A percentile compares a stretch with the other conserved stretches of the same genome.
Evolutionary conservation across 495 filamentous ascomycete genomes (phyloP).

Genomic region (Pseudoneurospora amorphoporcata): DNA sequence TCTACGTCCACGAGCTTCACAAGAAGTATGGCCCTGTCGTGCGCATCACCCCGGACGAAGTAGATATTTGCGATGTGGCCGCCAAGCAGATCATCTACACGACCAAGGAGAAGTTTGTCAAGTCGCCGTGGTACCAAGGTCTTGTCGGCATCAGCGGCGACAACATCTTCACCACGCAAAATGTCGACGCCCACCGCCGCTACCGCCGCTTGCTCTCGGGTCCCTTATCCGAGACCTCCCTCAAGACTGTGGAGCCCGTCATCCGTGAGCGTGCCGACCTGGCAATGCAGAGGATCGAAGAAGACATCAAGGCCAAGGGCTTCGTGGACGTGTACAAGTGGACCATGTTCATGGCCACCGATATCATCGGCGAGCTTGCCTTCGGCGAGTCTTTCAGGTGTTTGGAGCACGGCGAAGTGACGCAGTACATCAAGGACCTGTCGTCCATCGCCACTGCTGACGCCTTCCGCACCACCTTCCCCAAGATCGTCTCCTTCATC

Average conservation of each 20-base stretch:
- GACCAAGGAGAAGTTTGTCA: conserved; percentile 12
- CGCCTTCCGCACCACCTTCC: conserved; percentile 28
- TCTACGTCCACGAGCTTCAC: conserved; percentile 35
- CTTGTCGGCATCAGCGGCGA: conserved; percentile 7
- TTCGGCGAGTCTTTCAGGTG: conserved; percentile 47
- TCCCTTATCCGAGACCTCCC: conserved; percentile 38
- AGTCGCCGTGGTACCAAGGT: conserved; percentile 10
- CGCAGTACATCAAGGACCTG: conserved; percentile 31
- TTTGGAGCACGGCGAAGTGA: conserved; percentile 39
- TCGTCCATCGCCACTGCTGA: conserved; percentile 20
- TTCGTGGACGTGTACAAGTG: conserved; percentile 43
- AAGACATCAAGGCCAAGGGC: conserved; percentile 21
- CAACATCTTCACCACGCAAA: conserved; percentile 25
- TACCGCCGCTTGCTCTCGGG: conserved; percentile 31
- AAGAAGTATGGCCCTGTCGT: conserved; percentile 39
- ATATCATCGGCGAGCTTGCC: conserved; percentile 42
- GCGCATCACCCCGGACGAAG: conserved; percentile 46
- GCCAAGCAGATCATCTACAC: conserved; percentile 10
- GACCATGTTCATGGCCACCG: conserved; percentile 46
- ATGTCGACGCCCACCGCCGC: conserved; percentile 26
- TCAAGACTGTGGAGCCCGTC: conserved; percentile 28
- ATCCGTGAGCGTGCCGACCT: conserved; percentile 32
- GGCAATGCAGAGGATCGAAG: conserved; percentile 26
- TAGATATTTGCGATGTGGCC: conserved; percentile 28
- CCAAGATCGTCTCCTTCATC: conserved; percentile 15